Evolutionary conservation across 2,329 filamentous ascomycete species (phyloP).

Genomic region (Aspergillus costaricaensis): DNA sequence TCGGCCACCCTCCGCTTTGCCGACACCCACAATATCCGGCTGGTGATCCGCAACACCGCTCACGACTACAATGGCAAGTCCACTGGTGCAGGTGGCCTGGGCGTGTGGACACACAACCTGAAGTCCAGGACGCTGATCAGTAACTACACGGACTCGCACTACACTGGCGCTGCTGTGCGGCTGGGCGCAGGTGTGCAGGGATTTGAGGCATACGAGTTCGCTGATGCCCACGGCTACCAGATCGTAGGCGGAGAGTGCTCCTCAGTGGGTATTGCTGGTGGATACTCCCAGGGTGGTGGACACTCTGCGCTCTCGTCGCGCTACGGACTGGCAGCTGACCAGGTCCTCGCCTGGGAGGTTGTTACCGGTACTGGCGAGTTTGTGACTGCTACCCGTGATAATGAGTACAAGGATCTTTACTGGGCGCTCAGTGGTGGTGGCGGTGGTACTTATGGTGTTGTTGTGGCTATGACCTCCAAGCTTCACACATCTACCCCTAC

Average conservation of each 20-base stretch:
- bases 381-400: slow-evolving; percentile 1
- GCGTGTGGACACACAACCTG: slow-evolving; percentile 37
- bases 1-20: slow-evolving; percentile 27
- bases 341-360: slow-evolving; percentile 30
- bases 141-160: not conserved
- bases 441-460: slow-evolving; percentile 18
- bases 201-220: slow-evolving; percentile 29
- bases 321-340: slow-evolving; percentile 21
- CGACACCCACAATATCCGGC: slow-evolving; percentile 40
- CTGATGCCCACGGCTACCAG: slow-evolving; percentile 24
- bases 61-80: slow-evolving; percentile 56
- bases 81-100: slow-evolving; percentile 58
- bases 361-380: not conserved
- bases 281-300: slow-evolving; percentile 32
- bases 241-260: slow-evolving; percentile 23
- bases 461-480: slow-evolving; percentile 1
- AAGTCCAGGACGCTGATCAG: slow-evolving; percentile 19
- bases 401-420: slow-evolving; percentile 37
- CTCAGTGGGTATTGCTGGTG: slow-evolving; percentile 26
- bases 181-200: slow-evolving; percentile 33
- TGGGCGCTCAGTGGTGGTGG: slow-evolving; percentile 20
- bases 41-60: slow-evolving; percentile 50
- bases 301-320: slow-evolving; percentile 31
- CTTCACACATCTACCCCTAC: not conserved
- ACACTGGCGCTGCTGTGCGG: slow-evolving; percentile 23